These are phyloP conservation scores for Cymbopogon flexuosus DNA, from an alignment of 202 grass and related monocot species.

Conservation along the genomic window DNA sequence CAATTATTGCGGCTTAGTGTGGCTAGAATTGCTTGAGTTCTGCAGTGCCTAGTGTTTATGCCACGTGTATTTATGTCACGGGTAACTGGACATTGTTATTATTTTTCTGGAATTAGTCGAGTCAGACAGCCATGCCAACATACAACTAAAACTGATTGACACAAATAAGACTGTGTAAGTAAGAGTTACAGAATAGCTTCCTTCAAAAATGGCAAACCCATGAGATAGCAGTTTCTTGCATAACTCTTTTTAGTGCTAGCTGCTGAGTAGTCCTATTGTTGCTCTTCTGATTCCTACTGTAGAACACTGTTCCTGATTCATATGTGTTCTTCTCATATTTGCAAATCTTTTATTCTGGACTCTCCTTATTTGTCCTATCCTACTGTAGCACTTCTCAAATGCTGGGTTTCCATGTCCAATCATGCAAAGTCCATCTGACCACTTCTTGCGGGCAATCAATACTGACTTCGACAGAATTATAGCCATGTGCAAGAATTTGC, in stretches of 20 bases:
- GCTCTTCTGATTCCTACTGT: conserved; percentile 4
- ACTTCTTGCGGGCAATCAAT: conserved; percentile 93
- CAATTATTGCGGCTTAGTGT: not conserved
- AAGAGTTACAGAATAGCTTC: not conserved
- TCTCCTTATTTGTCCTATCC: conserved; percentile 3
- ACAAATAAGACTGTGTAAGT: not conserved
- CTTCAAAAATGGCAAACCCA: not conserved
- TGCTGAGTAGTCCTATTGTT: not conserved
- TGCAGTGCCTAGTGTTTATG: not conserved
- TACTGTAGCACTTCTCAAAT: conserved; percentile 93
- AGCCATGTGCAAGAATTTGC: conserved; percentile 92
- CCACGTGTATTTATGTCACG: not conserved
- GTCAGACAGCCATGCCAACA: not conserved
- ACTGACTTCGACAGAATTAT: conserved; percentile 97
- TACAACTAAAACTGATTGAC: not conserved
- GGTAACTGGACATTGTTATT: not conserved
- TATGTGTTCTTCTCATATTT: not conserved
- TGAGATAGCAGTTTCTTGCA: not conserved
- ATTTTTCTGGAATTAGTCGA: not conserved
- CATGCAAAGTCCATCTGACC: conserved; percentile 98
- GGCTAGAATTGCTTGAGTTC: not conserved
- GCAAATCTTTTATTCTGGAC: not conserved
- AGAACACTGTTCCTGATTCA: not conserved
- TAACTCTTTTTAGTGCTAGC: not conserved
- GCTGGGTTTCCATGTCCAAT: conserved; percentile 98